These are phyloP conservation scores for Fusarium sp. DNA, from an alignment of 2,329 filamentous ascomycete genomes.

Conservation along the genomic window DNA sequence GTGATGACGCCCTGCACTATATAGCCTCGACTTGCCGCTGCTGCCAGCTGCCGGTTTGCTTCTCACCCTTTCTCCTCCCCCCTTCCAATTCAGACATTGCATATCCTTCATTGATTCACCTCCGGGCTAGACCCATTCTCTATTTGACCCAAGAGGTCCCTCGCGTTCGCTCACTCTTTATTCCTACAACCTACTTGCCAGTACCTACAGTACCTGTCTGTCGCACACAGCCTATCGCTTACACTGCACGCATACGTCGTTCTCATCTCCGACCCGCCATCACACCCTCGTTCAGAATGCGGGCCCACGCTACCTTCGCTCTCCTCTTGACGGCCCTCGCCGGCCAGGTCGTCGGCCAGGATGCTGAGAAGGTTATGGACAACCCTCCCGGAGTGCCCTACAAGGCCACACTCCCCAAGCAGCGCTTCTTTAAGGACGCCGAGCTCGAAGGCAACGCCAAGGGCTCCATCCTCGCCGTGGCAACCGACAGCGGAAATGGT, in stretches of 20 bases:
- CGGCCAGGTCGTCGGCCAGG: conserved; percentile 47
- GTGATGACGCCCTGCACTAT: conserved; percentile 28
- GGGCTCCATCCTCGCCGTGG: conserved; percentile 61
- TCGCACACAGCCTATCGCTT: conserved; percentile 11
- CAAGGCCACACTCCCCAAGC: conserved; percentile 66
- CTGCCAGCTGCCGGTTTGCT: conserved; percentile 3
- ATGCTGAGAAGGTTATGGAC: conserved; percentile 64
- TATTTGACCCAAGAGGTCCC: conserved; percentile 26
- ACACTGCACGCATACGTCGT: conserved; percentile 8
- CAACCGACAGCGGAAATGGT: conserved; percentile 63
- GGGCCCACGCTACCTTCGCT: conserved; percentile 37
- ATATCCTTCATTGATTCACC: conserved; percentile 23
- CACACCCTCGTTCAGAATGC: conserved; percentile 33
- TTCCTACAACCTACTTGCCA: not conserved
- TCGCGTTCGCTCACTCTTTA: conserved; percentile 22
- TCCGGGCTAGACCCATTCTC: conserved; percentile 24
- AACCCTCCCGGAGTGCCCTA: conserved; percentile 69
- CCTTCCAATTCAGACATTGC: not conserved
- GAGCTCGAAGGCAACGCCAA: conserved; percentile 65
- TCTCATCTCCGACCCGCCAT: not conserved
- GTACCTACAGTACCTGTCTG: not conserved
- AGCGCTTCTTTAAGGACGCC: conserved; percentile 62
- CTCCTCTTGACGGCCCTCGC: conserved; percentile 45
- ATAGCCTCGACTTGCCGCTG: conserved; percentile 16
- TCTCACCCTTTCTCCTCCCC: conserved; percentile 4